Evolutionary conservation across 345 rosid species (phyloP).

Genomic region (Camelina sativa): DNA sequence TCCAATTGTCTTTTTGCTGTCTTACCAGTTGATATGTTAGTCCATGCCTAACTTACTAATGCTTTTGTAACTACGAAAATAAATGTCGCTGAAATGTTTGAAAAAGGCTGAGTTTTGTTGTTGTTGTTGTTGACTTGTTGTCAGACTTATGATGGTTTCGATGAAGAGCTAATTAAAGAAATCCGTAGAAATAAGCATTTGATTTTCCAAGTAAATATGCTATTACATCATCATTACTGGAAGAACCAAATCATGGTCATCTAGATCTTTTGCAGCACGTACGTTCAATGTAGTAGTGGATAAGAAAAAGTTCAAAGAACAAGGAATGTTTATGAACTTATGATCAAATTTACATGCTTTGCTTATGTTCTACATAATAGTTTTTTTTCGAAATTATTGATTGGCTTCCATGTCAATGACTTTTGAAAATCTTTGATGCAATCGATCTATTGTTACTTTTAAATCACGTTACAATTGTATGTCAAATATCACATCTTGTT

Average conservation of each 20-base stretch:
- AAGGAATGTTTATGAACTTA: not conserved
- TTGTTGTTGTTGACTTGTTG: not conserved
- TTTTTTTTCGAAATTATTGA: not conserved
- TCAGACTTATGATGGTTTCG: not conserved
- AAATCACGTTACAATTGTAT: not conserved
- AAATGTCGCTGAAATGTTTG: not conserved
- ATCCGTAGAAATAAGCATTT: not conserved
- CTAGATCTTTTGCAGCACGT: not conserved
- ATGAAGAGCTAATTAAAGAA: not conserved
- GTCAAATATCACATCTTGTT: slow-evolving; percentile 10
- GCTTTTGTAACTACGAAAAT: not conserved
- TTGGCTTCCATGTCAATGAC: not conserved
- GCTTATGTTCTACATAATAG: not conserved
- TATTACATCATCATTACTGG: not conserved
- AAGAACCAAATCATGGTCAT: not conserved
- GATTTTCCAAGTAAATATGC: not conserved
- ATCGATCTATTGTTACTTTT: not conserved
- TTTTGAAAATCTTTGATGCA: not conserved
- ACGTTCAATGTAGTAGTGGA: not conserved
- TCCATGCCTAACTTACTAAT: slow-evolving; percentile 33
- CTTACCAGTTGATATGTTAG: slow-evolving; percentile 16
- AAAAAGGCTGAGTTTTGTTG: not conserved
- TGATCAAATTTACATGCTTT: not conserved
- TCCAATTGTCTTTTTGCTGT: slow-evolving; percentile 33
- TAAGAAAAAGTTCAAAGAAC: not conserved